Conservation (phyloP, 2,329 filamentous ascomycete genomes). For the Neopestalotiopsis sp. region DNA sequence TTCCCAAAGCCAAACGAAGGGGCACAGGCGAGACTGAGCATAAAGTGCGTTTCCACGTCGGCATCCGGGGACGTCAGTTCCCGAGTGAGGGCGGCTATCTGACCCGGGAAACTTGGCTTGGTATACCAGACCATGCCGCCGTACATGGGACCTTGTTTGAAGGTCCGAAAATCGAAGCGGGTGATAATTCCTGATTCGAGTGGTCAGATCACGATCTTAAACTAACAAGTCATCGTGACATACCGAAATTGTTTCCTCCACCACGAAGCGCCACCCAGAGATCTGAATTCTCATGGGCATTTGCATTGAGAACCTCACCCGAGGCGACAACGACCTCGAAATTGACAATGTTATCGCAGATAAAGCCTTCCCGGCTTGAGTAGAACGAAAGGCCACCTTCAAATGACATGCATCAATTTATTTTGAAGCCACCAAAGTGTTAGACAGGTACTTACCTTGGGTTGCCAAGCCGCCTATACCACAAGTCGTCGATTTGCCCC, state of each 20-base stretch:
- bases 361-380: constrained; percentile 12
- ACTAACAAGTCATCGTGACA: background rate
- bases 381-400: constrained; percentile 12
- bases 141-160: constrained; percentile 11
- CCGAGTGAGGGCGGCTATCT: constrained; percentile 12
- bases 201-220: background rate
- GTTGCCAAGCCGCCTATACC: constrained; percentile 14
- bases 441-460: background rate
- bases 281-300: background rate
- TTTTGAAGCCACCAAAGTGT: background rate
- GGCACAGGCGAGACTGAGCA: constrained; percentile 18
- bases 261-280: background rate
- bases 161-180: constrained; percentile 11
- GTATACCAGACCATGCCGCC: constrained; percentile 7
- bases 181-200: background rate
- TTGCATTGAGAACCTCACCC: constrained; percentile 11
- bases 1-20: background rate
- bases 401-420: background rate
- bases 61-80: constrained; percentile 13
- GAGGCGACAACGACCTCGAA: constrained; percentile 16
- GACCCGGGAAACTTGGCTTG: background rate
- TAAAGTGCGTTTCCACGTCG: constrained; percentile 18
- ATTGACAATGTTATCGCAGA: constrained; percentile 17
- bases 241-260: constrained; percentile 1
- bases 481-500: constrained; percentile 1